These are phyloP conservation scores for Knufia petricola DNA, from an alignment of 2,329 filamentous ascomycete genomes.

Conservation along the genomic window DNA sequence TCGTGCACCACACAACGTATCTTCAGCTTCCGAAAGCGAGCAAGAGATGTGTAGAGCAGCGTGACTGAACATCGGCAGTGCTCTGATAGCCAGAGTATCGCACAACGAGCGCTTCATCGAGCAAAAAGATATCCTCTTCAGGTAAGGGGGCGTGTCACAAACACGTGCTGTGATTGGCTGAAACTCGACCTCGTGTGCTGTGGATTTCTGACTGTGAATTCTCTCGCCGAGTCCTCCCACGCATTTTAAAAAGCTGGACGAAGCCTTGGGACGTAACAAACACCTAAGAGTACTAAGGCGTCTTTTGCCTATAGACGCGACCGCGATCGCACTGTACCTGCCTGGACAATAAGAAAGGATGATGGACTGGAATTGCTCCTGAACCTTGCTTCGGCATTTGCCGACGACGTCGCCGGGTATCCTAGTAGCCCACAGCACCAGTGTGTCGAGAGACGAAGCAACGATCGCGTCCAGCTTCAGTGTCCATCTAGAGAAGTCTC, in stretches of 20 bases:
- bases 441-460: no score
- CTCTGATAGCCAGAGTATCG: neutral
- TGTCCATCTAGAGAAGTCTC: no score
- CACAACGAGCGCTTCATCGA: neutral
- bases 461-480: no score
- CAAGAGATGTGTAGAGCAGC: neutral
- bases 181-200: neutral
- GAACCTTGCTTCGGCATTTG: no score
- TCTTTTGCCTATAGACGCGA: neutral
- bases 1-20: no score
- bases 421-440: no score
- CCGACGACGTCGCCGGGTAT: no score
- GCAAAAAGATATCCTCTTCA: slow-evolving; percentile 1
- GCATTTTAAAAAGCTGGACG: neutral
- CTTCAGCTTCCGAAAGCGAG: neutral
- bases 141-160: neutral
- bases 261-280: neutral
- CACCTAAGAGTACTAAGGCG: no score
- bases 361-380: neutral
- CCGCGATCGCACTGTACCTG: neutral
- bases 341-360: neutral
- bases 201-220: slow-evolving; percentile 2
- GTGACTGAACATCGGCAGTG: neutral
- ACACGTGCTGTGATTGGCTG: neutral
- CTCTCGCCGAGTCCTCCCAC: neutral